These are phyloP conservation scores for Helichrysum umbraculigerum DNA, from an alignment of 129 eudicot genomes.

Conservation along the genomic window DNA sequence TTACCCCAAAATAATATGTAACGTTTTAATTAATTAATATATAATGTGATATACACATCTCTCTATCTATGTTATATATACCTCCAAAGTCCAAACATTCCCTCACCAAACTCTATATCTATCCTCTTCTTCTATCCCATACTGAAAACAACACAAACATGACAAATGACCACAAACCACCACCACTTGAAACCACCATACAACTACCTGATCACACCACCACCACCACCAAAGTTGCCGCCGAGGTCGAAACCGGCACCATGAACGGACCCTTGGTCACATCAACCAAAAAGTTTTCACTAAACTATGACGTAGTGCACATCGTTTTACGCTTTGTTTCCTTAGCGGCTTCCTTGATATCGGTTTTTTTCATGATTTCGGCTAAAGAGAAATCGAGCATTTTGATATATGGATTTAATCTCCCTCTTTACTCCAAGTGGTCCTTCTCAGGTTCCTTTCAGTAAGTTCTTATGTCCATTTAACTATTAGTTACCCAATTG, in stretches of 20 bases:
- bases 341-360: slow-evolving; percentile 49
- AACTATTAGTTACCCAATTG: background rate
- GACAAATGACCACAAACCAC: background rate
- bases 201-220: background rate
- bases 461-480: slow-evolving; percentile 37
- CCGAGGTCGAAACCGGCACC: slow-evolving; percentile 31
- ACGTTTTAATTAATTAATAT: too few species aligned
- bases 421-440: slow-evolving; percentile 75
- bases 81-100: background rate
- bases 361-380: slow-evolving; percentile 53
- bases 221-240: slow-evolving; percentile 8
- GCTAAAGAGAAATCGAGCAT: slow-evolving; percentile 59
- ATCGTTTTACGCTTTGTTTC: slow-evolving; percentile 45
- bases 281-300: slow-evolving; percentile 21
- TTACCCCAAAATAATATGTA: too few species aligned
- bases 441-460: slow-evolving; percentile 74
- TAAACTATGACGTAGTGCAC: slow-evolving; percentile 39
- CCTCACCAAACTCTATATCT: background rate
- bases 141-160: background rate
- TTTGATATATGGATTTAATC: slow-evolving; percentile 57
- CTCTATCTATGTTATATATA: too few species aligned
- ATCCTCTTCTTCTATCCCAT: background rate
- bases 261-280: slow-evolving; percentile 29
- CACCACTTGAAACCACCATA: background rate
- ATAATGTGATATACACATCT: too few species aligned